Percentiles rank a stretch among this genome's conserved stretches.
Evolutionary conservation across 2,329 filamentous ascomycete species (phyloP).

Genomic region (Sarocladium brachiariae): DNA sequence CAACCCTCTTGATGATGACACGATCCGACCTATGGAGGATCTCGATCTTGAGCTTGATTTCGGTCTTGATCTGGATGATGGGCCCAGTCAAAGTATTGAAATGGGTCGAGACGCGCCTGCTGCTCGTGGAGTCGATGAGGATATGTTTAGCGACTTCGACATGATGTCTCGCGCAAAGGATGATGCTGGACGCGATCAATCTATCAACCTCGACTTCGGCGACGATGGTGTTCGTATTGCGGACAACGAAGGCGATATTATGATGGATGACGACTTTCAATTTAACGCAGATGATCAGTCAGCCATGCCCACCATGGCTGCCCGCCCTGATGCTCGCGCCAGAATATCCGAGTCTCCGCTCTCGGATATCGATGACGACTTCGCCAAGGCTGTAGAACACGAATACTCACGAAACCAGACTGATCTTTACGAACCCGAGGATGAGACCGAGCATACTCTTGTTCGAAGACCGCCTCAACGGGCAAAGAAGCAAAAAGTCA

Average conservation of each 20-base stretch:
- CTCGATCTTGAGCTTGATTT: slow-evolving; percentile 69
- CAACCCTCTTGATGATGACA: slow-evolving; percentile 51
- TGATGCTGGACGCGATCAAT: slow-evolving; percentile 47
- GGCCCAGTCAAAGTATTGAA: slow-evolving; percentile 67
- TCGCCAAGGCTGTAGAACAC: slow-evolving; percentile 52
- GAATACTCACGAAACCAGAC: slow-evolving; percentile 47
- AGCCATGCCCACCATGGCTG: slow-evolving; percentile 41
- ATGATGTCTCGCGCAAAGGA: slow-evolving; percentile 48
- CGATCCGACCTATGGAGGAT: slow-evolving; percentile 53
- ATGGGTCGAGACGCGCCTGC: slow-evolving; percentile 78
- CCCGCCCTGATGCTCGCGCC: slow-evolving; percentile 41
- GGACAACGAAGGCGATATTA: slow-evolving; percentile 57
- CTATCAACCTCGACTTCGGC: slow-evolving; percentile 46
- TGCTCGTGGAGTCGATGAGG: slow-evolving; percentile 59
- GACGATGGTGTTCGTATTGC: slow-evolving; percentile 49
- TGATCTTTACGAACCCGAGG: slow-evolving; percentile 55
- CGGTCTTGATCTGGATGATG: slow-evolving; percentile 66
- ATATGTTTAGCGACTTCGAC: slow-evolving; percentile 61
- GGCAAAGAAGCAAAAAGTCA: slow-evolving; percentile 68
- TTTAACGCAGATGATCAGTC: slow-evolving; percentile 56
- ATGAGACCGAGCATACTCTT: slow-evolving; percentile 50
- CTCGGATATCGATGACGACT: slow-evolving; percentile 60
- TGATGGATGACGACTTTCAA: slow-evolving; percentile 60
- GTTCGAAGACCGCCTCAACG: slow-evolving; percentile 66
- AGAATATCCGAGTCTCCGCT: slow-evolving; percentile 65